Conservation (phyloP, 495 filamentous ascomycete genomes). For the Neurospora sp. region DNA sequence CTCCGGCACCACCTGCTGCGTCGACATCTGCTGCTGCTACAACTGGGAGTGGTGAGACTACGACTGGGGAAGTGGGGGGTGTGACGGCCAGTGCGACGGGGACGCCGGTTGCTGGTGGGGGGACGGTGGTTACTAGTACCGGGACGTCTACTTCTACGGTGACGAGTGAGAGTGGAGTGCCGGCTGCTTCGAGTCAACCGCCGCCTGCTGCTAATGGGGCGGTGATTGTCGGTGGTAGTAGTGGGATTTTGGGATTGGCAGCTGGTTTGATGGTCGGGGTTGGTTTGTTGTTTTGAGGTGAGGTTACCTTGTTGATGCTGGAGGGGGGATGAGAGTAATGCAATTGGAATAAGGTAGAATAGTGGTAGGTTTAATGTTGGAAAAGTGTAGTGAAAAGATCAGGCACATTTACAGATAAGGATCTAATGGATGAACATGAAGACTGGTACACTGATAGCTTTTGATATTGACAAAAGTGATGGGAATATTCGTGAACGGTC, state of each 20-base stretch:
- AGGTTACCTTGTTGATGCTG: neutral
- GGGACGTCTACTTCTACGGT: neutral
- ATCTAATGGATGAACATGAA: neutral
- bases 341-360: neutral
- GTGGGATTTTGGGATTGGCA: neutral
- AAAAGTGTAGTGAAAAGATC: neutral
- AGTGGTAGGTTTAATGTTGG: neutral
- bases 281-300: neutral
- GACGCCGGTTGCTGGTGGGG: neutral
- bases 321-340: neutral
- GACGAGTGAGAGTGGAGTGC: neutral
- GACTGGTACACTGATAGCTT: neutral
- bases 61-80: neutral
- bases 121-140: neutral
- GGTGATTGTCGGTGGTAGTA: neutral
- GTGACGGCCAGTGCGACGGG: neutral
- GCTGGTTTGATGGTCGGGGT: neutral
- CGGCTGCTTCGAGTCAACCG: neutral
- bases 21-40: neutral
- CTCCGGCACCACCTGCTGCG: neutral
- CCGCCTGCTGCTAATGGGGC: neutral
- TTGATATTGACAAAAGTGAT: accelerated
- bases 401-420: neutral
- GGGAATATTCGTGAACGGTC: accelerated
- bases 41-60: neutral